These are phyloP conservation scores for Pseudogymnoascus sp. DNA, from an alignment of 2,329 filamentous ascomycete species.

Conservation along the genomic window DNA sequence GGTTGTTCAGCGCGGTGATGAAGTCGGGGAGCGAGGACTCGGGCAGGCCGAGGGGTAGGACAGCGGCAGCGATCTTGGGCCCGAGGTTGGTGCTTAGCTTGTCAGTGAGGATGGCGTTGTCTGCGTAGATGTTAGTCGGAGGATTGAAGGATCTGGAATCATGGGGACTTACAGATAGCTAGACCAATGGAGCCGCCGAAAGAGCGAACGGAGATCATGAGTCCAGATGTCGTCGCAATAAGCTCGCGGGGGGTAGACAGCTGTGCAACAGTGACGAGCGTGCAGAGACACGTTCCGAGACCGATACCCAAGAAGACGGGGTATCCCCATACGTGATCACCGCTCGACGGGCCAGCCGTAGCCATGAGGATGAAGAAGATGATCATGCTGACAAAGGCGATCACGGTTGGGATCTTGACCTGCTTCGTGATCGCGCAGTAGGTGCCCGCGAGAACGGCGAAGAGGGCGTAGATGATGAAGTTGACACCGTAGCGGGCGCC, in stretches of 20 bases:
- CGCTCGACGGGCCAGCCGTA: constrained; percentile 22
- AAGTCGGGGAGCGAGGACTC: constrained; percentile 20
- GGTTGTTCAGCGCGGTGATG: constrained; percentile 22
- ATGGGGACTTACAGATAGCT: constrained; percentile 29
- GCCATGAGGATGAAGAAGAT: constrained; percentile 32
- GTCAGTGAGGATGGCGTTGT: constrained; percentile 27
- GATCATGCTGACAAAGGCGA: constrained; percentile 24
- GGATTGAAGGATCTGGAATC: background rate
- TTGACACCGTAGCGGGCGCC: constrained; percentile 29
- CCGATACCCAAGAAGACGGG: constrained; percentile 30
- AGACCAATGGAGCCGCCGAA: constrained; percentile 42
- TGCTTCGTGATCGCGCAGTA: constrained; percentile 20
- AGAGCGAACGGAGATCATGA: constrained; percentile 32
- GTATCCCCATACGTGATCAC: constrained; percentile 29
- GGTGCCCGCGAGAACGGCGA: constrained; percentile 25
- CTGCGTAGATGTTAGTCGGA: background rate
- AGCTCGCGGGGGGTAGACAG: constrained; percentile 31
- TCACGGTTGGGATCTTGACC: constrained; percentile 22
- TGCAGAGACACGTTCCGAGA: constrained; percentile 29
- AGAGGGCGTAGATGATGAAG: constrained; percentile 27
- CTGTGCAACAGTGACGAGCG: constrained; percentile 32
- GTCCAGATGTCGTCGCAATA: constrained; percentile 25
- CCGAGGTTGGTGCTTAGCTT: constrained; percentile 23
- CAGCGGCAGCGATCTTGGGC: constrained; percentile 28
- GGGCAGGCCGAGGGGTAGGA: constrained; percentile 25